phyloP scores from a whole-genome alignment of 371 early-diverging fungal species.

The Amoeboaphelidium occidentale region DNA sequence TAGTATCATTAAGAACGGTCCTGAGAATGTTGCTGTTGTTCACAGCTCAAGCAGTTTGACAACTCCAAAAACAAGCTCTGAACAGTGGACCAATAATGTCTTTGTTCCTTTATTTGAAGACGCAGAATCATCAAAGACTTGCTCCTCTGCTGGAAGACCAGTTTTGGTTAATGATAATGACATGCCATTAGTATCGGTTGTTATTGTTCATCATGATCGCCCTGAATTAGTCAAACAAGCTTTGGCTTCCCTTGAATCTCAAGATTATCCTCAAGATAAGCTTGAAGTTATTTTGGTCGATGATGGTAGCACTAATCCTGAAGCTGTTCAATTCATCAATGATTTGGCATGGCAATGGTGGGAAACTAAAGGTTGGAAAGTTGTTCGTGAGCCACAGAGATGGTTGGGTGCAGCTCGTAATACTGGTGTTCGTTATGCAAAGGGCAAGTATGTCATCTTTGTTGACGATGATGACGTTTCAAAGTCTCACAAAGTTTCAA shows the following conservation, averaged over 20 bases:
- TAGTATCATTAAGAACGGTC: too few relatives aligned
- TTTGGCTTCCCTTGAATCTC: slow-evolving; percentile 7
- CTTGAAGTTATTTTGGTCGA: slow-evolving; percentile 14
- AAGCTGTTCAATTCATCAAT: slow-evolving; percentile 6
- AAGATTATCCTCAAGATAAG: slow-evolving; percentile 8
- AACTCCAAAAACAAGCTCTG: too few relatives aligned
- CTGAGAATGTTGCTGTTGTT: too few relatives aligned
- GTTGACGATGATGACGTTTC: slow-evolving; percentile 15
- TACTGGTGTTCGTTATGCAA: slow-evolving; percentile 12
- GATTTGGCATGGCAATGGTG: slow-evolving; percentile 14
- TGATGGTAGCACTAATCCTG: slow-evolving; percentile 11
- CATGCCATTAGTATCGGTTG: slow-evolving; percentile 10
- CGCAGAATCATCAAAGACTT: too few relatives aligned
- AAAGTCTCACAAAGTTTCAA: slow-evolving; percentile 13
- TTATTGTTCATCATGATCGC: slow-evolving; percentile 13
- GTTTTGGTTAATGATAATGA: too few relatives aligned
- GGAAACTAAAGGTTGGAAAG: slow-evolving; percentile 12
- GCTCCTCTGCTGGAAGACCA: too few relatives aligned
- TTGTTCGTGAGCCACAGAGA: slow-evolving; percentile 10
- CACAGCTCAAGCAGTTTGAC: too few relatives aligned
- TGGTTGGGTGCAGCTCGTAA: slow-evolving; percentile 14
- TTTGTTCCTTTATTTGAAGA: too few relatives aligned
- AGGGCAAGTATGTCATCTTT: slow-evolving; percentile 12
- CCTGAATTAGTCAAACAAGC: slow-evolving; percentile 9
- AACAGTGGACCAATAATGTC: too few relatives aligned